phyloP scores from a whole-genome alignment of 495 filamentous ascomycete species.

The Pseudomonodictys pantanalensis region DNA sequence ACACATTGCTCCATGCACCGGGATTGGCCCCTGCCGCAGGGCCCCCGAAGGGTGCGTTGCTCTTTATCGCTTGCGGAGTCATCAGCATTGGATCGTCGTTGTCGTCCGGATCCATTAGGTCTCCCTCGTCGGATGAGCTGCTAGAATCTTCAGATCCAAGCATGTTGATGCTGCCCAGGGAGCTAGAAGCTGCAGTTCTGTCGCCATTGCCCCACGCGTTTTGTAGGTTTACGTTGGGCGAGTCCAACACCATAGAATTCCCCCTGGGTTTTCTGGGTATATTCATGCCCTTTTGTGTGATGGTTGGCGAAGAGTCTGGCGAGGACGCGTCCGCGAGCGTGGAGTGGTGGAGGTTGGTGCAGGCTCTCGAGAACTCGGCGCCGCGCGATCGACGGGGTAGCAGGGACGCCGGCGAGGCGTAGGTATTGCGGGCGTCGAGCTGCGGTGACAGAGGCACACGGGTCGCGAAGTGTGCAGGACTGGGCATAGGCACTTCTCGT shows the following conservation, averaged over 20 bases:
- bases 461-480: slow-evolving; percentile 56
- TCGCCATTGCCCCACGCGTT: slow-evolving; percentile 55
- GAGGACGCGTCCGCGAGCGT: slow-evolving; percentile 83
- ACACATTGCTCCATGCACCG: slow-evolving; percentile 48
- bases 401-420: slow-evolving; percentile 78
- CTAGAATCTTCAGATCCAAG: slow-evolving; percentile 72
- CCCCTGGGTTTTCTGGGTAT: slow-evolving; percentile 60
- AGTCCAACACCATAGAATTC: slow-evolving; percentile 46
- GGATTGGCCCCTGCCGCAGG: slow-evolving; percentile 4
- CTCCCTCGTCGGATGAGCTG: slow-evolving; percentile 72
- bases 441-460: slow-evolving; percentile 79
- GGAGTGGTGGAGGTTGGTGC: slow-evolving; percentile 94
- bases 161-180: slow-evolving; percentile 78
- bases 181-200: slow-evolving; percentile 73
- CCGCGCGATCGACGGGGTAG: slow-evolving; percentile 83
- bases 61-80: slow-evolving; percentile 64
- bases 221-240: slow-evolving; percentile 42
- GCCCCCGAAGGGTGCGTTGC: slow-evolving; percentile 44
- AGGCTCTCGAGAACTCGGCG: slow-evolving; percentile 87
- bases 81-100: slow-evolving; percentile 72
- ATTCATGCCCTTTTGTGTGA: slow-evolving; percentile 71
- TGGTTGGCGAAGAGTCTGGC: slow-evolving; percentile 92
- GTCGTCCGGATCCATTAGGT: slow-evolving; percentile 73
- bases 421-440: slow-evolving; percentile 75
- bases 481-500: slow-evolving; percentile 50